Conservation (phyloP, 768 basidiomycete species). For the Russula brevipes region DNA sequence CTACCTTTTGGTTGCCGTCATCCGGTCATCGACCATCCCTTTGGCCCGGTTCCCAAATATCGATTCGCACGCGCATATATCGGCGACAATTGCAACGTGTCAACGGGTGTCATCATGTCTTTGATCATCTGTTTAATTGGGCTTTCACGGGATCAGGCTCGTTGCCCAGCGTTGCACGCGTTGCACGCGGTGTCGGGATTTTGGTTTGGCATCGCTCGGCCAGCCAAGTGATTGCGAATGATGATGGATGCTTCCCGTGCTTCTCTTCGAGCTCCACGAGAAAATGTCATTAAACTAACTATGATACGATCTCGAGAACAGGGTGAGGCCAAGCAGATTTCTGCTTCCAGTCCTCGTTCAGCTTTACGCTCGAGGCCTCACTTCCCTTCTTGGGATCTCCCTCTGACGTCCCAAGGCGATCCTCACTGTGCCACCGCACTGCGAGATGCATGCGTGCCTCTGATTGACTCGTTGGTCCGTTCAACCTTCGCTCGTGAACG, state of each 20-base stretch:
- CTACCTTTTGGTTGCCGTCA: neutral
- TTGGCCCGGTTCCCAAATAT: neutral
- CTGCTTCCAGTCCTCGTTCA: neutral
- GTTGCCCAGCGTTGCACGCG: too few species aligned
- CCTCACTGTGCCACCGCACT: neutral
- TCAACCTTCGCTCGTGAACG: neutral
- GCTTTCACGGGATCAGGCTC: too few species aligned
- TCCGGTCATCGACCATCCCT: neutral
- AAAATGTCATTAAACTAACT: neutral
- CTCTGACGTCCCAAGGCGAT: slow-evolving; percentile 9
- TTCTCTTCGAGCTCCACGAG: slow-evolving; percentile 17
- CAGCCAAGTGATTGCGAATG: too few species aligned
- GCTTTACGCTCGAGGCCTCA: neutral
- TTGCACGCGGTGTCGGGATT: too few species aligned
- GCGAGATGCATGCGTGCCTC: neutral
- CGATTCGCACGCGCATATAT: neutral
- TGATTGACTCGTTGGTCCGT: neutral
- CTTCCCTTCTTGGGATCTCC: slow-evolving; percentile 2
- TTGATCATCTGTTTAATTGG: too few species aligned
- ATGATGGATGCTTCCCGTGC: neutral
- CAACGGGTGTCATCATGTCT: neutral
- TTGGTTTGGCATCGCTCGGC: too few species aligned
- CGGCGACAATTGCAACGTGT: neutral
- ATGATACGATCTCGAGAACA: neutral
- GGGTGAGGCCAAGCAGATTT: neutral